Base-by-base conservation (phyloP, 2,329 filamentous ascomycete genomes). In the Hymenoscyphus fraxineus region DNA sequence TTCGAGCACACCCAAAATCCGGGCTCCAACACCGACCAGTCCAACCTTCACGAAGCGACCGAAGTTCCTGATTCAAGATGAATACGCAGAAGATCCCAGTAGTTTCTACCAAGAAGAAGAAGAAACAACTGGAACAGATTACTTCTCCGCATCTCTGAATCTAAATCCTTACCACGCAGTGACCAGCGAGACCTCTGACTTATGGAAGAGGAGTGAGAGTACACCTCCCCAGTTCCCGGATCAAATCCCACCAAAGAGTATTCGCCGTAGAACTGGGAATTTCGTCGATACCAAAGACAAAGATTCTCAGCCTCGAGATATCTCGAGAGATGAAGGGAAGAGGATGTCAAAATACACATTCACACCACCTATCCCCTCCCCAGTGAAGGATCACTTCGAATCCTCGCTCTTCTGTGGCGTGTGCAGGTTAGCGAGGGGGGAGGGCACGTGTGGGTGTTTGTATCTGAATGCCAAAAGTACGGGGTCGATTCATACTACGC, bases 61-160 rank as follows among this genome's bases (percentile, higher is more conserved):
- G 2, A 47, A 35, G 9, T 63, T 58, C 15, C 31, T 58, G 6
- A 51, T 41, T 3, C 19, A 22, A n/a, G 12, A 16, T 22, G 44
- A 19, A 12, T 51, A 51, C 15, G 6, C 3, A 22, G 44, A 51
- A 19, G 44, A 27, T 6, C 9, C 35, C 9, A 6, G 19, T 4
- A 9, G 22, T 12, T 10, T 3, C 10, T 40, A 59, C 31, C 12
- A 22, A 32, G 41, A 59, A 13, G 41, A 54, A 16, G 41, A 51
- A 5, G 35, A 35, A 35, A 10, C 5, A 1, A 35, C 6, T 35
- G 35, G 3, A 35, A 16, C 40, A n/a, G 62, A 64, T 39, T 64
- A 64, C 38, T 64, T 64, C 35, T 56, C 32, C 15, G 44, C 58
- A 13, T 56, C 44, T 38, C 22, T 64, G 10, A 27, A 64, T 19